phyloP scores from a whole-genome alignment of 2,329 filamentous ascomycete species.

The Fusarium papillatum region DNA sequence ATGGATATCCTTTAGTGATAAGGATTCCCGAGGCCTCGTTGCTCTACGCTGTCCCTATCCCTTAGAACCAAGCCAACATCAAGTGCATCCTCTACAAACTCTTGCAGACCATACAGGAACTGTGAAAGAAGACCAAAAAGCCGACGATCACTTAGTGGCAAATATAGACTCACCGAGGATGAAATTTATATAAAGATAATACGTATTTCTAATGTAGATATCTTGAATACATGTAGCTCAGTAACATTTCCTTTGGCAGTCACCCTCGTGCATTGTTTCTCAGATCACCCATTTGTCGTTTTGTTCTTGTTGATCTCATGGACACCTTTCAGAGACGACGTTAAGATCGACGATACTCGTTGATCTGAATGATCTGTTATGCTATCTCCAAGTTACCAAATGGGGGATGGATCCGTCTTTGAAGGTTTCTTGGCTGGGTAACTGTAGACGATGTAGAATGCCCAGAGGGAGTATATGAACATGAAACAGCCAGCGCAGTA shows the following conservation, averaged over 20 bases:
- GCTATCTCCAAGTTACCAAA: not conserved
- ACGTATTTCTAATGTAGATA: not conserved
- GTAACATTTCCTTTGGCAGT: not conserved
- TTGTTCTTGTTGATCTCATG: not conserved
- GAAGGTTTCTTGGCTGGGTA: not conserved
- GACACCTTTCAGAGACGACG: not conserved
- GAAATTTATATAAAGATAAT: not conserved
- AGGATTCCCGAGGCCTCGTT: not conserved
- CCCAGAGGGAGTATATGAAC: not conserved
- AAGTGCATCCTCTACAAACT: not conserved
- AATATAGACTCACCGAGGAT: not conserved
- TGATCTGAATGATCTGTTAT: too few species aligned
- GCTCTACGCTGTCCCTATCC: not conserved
- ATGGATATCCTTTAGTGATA: not conserved
- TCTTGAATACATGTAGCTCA: not conserved
- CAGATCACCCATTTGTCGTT: not conserved
- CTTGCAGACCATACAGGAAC: not conserved
- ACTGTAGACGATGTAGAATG: not conserved
- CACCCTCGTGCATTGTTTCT: not conserved
- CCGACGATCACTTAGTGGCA: not conserved
- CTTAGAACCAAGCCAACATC: not conserved
- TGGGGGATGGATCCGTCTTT: not conserved
- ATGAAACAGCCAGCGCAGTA: constrained; percentile 5
- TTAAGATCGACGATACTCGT: not conserved
- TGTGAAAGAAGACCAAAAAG: not conserved